These are phyloP conservation scores for Phialemonium atrogriseum DNA, from an alignment of 2,329 filamentous ascomycete genomes.

Conservation along the genomic window DNA sequence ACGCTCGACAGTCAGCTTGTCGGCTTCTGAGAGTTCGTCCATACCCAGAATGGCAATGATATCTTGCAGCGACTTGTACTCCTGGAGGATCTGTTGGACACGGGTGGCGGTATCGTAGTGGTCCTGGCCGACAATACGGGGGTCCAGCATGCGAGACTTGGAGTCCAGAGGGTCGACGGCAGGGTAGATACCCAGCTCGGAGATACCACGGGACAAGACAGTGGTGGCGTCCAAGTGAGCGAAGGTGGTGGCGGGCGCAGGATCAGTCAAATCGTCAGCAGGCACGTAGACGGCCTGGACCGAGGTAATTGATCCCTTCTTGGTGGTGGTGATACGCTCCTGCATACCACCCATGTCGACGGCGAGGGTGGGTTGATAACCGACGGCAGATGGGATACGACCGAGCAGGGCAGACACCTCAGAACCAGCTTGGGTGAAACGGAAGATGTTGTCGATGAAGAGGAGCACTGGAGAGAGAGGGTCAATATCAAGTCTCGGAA, in stretches of 20 bases:
- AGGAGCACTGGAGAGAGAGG: constrained; percentile 61
- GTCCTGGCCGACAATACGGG: constrained; percentile 95
- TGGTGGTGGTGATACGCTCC: constrained; percentile 99
- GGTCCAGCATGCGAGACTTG: constrained; percentile 98
- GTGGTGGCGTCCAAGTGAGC: constrained; percentile 99
- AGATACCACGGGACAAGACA: constrained; percentile 99
- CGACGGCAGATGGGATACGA: constrained; percentile 99
- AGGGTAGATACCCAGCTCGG: constrained; percentile 99
- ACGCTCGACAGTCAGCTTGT: constrained; percentile 99
- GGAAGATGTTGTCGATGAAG: constrained; percentile 99
- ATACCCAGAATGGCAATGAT: constrained; percentile 99
- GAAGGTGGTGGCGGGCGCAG: constrained; percentile 98
- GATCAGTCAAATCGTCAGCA: constrained; percentile 99
- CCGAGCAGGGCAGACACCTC: constrained; percentile 98
- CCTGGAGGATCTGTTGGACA: constrained; percentile 98
- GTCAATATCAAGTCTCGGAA: neutral
- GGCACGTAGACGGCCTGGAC: constrained; percentile 99
- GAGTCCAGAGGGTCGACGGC: constrained; percentile 99
- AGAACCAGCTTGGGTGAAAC: constrained; percentile 99
- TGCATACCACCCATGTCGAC: constrained; percentile 99
- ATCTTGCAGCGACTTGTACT: constrained; percentile 99
- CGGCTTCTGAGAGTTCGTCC: constrained; percentile 98
- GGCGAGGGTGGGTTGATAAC: constrained; percentile 98
- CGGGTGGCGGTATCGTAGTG: constrained; percentile 93
- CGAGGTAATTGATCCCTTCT: constrained; percentile 98